These are phyloP conservation scores for Geotrichum phurueaensis DNA, from an alignment of 1,139 yeast species.

Conservation along the genomic window DNA sequence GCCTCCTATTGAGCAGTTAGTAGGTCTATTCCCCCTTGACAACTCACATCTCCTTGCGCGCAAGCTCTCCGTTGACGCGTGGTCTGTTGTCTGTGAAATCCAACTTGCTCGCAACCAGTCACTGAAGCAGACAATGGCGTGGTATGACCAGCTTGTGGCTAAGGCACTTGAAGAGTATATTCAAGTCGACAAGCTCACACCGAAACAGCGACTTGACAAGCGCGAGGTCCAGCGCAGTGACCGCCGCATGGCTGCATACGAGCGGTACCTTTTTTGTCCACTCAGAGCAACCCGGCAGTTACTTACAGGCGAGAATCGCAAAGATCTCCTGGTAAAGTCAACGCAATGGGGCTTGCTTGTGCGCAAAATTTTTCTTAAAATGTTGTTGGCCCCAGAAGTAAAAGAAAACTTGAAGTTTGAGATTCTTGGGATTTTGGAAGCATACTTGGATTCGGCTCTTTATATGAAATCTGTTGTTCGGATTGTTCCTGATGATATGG, in stretches of 20 bases:
- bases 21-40: constrained; percentile 6
- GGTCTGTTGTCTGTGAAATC: constrained; percentile 11
- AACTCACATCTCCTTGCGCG: constrained; percentile 16
- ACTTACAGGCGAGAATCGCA: neutral
- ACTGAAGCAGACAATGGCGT: constrained; percentile 9
- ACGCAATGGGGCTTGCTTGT: constrained; percentile 12
- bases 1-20: constrained; percentile 16
- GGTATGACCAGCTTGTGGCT: constrained; percentile 14
- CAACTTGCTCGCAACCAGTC: constrained; percentile 11
- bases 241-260: constrained; percentile 8
- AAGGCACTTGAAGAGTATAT: constrained; percentile 14
- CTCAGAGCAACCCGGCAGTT: neutral
- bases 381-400: neutral
- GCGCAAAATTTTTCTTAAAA: constrained; percentile 7
- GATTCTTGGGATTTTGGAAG: neutral
- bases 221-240: constrained; percentile 3
- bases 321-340: constrained; percentile 4
- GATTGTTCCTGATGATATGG: neutral
- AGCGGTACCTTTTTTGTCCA: constrained; percentile 4
- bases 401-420: constrained; percentile 1
- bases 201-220: neutral
- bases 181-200: constrained; percentile 4
- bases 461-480: constrained; percentile 2
- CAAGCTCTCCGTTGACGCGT: constrained; percentile 11
- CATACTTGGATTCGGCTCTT: constrained; percentile 2